A percentile compares a stretch with the other conserved stretches of the same genome.
These are phyloP conservation scores for Turritis glabra DNA, from an alignment of 345 rosid genomes.

Conservation along the genomic window DNA sequence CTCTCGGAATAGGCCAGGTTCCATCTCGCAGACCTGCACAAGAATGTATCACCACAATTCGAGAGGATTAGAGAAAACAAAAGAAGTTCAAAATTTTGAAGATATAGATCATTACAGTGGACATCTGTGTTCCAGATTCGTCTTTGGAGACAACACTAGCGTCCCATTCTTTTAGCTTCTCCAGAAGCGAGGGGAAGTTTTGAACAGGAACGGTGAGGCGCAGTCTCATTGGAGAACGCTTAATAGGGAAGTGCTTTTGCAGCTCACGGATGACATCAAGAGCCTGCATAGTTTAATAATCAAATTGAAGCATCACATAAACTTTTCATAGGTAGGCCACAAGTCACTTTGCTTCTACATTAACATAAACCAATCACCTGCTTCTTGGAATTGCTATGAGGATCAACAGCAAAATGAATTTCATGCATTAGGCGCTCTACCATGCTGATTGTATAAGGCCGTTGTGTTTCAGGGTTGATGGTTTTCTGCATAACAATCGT, in stretches of 20 bases:
- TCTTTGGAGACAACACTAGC: slow-evolving; percentile 72
- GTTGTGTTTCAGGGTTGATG: slow-evolving; percentile 84
- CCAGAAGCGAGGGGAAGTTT: slow-evolving; percentile 52
- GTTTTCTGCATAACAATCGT: slow-evolving; percentile 97
- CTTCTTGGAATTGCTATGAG: slow-evolving; percentile 84
- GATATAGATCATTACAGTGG: slow-evolving; percentile 59
- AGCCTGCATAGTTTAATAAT: slow-evolving; percentile 51
- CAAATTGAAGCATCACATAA: neutral
- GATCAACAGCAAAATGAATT: slow-evolving; percentile 91
- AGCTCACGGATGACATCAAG: slow-evolving; percentile 92
- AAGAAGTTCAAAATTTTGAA: neutral
- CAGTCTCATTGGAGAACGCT: slow-evolving; percentile 89
- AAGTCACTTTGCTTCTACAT: neutral
- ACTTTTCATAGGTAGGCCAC: neutral
- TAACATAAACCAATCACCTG: slow-evolving; percentile 50
- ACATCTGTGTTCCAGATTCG: slow-evolving; percentile 64
- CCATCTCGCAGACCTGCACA: slow-evolving; percentile 80
- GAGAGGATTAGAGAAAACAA: neutral
- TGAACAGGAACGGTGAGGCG: slow-evolving; percentile 57
- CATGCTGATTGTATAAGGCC: slow-evolving; percentile 95
- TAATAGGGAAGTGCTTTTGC: slow-evolving; percentile 90
- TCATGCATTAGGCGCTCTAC: slow-evolving; percentile 94
- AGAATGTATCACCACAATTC: neutral
- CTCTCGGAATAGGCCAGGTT: slow-evolving; percentile 76
- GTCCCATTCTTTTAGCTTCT: slow-evolving; percentile 64